phyloP scores from a whole-genome alignment of 2,329 filamentous ascomycete species.

The Trichoderma sp. region DNA sequence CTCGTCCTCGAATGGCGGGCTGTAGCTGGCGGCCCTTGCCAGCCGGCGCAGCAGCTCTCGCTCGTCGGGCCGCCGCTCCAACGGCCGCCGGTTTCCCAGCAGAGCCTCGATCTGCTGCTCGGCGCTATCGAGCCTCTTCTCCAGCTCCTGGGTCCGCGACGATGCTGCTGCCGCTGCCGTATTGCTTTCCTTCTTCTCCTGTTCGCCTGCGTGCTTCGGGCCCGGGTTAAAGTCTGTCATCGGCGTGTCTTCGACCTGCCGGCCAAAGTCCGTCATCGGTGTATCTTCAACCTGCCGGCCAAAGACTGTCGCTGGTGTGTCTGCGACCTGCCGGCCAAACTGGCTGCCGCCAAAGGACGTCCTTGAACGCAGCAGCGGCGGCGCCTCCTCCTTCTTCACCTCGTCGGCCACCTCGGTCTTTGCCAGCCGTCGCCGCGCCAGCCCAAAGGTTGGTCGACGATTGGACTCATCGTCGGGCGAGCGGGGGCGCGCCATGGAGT shows the following conservation, averaged over 20 bases:
- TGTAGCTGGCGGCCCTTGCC: constrained; percentile 51
- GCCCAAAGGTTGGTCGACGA: constrained; percentile 32
- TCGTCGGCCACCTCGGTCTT: constrained; percentile 7
- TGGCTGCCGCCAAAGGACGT: constrained; percentile 35
- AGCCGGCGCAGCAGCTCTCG: constrained; percentile 53
- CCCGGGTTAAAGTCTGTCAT: constrained; percentile 45
- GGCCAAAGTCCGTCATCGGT: constrained; percentile 32
- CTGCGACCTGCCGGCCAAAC: constrained; percentile 41
- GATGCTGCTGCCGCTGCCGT: not conserved
- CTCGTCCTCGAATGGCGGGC: constrained; percentile 42
- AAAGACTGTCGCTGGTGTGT: no score
- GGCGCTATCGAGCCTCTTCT: constrained; percentile 21
- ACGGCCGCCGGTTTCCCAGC: not conserved
- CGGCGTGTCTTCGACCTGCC: constrained; percentile 31
- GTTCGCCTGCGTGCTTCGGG: constrained; percentile 23
- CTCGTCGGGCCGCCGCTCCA: constrained; percentile 45
- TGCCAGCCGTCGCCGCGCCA: constrained; percentile 7
- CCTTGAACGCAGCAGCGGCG: constrained; percentile 30
- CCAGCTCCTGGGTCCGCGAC: not conserved
- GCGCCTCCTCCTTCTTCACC: constrained; percentile 26
- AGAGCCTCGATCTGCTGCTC: constrained; percentile 3
- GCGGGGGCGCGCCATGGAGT: constrained; percentile 49
- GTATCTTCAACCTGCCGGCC: constrained; percentile 45
- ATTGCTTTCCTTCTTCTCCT: not conserved
- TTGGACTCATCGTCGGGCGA: constrained; percentile 45